Base-by-base conservation (phyloP, 2,329 filamentous ascomycete genomes). In the Alternaria sp. region DNA sequence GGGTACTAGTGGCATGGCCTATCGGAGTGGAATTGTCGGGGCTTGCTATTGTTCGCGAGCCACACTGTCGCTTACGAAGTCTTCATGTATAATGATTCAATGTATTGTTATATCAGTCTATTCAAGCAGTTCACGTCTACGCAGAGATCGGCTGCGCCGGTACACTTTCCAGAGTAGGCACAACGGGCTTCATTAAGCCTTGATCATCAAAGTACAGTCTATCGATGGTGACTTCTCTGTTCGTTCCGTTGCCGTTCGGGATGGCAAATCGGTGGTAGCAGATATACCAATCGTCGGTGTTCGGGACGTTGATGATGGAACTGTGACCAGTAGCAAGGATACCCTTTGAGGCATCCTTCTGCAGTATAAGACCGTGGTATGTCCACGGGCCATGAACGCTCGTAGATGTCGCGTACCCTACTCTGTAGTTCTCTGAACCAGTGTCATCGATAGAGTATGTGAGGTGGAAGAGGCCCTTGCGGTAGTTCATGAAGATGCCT, bases 371-470 rank as follows among this genome's bases (percentile, higher is more conserved):
- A 7, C 73, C 73, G 3, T 58, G 71, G 50, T 74, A 72, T 2
- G 69, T 71, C 71, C 71, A 76, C 2, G 73, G 74, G 1, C 74
- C 74, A n/a, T 65, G 41, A 2, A 76, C 63, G 21, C 56, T 66
- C 0, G 37, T 59, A 6, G 68, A 60, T 0, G 74, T 76, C 10
- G 74, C 74, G 49, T 76, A 76, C 3, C 74, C 71, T 1, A 76
- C 70, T 11, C 73, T 64, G 56, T 76, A 76, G 54, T 74, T 65
- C 50, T 72, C 72, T 0, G 65, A 69, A 5, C 74, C n/a, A 9
- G 73, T 76, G 57, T 75, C 74, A 60, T 75, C 74, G 57, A 76
- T 72, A 5, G 68, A 71, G 61, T 76, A 76, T 0, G 73, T 76
- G 11, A 76, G 60, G 59, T 75, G 72, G 62, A 68, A 76, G 10